Evolutionary conservation across 352 stramenopile genomes (phyloP).

Genomic region (Phytophthora pluvialis): DNA sequence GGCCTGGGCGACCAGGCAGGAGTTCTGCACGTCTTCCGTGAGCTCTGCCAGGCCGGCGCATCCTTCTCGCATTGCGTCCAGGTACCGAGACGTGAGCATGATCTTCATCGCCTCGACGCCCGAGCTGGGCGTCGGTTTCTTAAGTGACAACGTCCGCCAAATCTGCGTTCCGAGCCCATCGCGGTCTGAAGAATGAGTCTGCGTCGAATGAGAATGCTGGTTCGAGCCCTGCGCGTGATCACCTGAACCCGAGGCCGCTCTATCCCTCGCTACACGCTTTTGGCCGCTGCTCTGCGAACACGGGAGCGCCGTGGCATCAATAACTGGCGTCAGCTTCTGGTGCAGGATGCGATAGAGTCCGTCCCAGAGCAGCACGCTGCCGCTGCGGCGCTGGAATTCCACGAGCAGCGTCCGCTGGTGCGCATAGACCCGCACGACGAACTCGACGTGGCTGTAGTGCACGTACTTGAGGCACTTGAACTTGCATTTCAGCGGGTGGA

Average conservation of each 20-base stretch:
- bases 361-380: slow-evolving; percentile 82
- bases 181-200: slow-evolving; percentile 24
- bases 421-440: slow-evolving; percentile 74
- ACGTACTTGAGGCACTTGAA: slow-evolving; percentile 90
- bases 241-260: background rate
- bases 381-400: slow-evolving; percentile 78
- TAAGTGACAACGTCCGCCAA: slow-evolving; percentile 61
- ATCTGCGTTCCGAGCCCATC: slow-evolving; percentile 63
- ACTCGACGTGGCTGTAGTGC: slow-evolving; percentile 86
- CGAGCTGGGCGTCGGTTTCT: slow-evolving; percentile 58
- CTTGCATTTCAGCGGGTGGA: slow-evolving; percentile 82
- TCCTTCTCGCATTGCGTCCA: slow-evolving; percentile 78
- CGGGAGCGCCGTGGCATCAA: slow-evolving; percentile 53
- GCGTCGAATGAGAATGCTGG: slow-evolving; percentile 9
- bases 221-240: background rate
- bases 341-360: slow-evolving; percentile 81
- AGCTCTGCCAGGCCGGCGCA: slow-evolving; percentile 75
- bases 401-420: slow-evolving; percentile 56
- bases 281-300: slow-evolving; percentile 78
- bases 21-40: slow-evolving; percentile 69
- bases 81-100: slow-evolving; percentile 79
- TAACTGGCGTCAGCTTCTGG: slow-evolving; percentile 52
- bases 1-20: slow-evolving; percentile 59
- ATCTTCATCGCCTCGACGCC: slow-evolving; percentile 87
- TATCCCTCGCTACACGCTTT: slow-evolving; percentile 48